phyloP scores from a whole-genome alignment of 352 stramenopile species.

The Phytophthora multivora region DNA sequence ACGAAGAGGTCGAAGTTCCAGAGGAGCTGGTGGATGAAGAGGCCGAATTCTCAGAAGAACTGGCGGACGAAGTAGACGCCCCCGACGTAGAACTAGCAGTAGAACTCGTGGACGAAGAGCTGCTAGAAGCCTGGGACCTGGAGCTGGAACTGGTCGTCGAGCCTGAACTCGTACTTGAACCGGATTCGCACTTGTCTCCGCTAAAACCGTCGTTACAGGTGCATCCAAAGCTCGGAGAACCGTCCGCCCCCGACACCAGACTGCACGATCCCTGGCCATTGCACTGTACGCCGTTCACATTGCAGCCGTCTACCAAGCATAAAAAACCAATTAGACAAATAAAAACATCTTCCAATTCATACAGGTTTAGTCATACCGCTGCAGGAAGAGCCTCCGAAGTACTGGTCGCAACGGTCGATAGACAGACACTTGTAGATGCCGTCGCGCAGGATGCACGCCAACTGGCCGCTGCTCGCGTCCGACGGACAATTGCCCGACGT shows the following conservation, averaged over 20 bases:
- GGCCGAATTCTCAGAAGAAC: neutral
- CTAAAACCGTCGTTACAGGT: constrained; percentile 73
- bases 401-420: constrained; percentile 73
- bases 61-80: constrained; percentile 1
- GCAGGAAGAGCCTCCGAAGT: constrained; percentile 57
- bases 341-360: no score
- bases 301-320: constrained; percentile 39
- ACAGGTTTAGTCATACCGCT: constrained; percentile 40
- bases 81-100: constrained; percentile 1
- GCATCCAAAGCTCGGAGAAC: constrained; percentile 58
- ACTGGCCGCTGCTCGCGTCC: constrained; percentile 58
- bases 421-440: constrained; percentile 87
- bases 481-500: constrained; percentile 60
- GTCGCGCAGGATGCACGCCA: constrained; percentile 68
- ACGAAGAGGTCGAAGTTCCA: constrained; percentile 13
- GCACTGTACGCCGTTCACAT: constrained; percentile 56
- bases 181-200: constrained; percentile 56
- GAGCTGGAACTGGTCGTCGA: constrained; percentile 16
- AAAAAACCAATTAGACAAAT: constrained; percentile 1
- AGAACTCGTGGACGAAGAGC: constrained; percentile 7
- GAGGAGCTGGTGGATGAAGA: constrained; percentile 11
- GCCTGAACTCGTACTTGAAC: constrained; percentile 10
- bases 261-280: constrained; percentile 71
- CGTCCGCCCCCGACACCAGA: constrained; percentile 29
- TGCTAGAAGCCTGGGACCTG: neutral